Conservation (phyloP, 2,329 filamentous ascomycete species). For the Fusarium sp. region DNA sequence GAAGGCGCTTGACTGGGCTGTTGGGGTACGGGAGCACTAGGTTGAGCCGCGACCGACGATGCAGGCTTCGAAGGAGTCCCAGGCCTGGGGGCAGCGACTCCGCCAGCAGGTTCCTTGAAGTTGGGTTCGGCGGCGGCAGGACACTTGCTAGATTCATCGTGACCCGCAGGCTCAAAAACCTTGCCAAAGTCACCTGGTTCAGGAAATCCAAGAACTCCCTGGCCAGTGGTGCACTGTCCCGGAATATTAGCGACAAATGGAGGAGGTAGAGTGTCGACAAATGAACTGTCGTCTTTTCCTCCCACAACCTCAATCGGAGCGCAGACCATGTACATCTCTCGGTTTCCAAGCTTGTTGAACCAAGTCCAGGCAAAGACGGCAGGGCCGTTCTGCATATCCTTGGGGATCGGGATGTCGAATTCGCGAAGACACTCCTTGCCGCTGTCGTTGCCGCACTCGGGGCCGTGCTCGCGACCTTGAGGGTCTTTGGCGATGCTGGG, state of each 20-base stretch:
- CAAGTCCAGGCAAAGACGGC: slow-evolving; percentile 82
- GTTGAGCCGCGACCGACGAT: background rate
- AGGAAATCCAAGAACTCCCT: slow-evolving; percentile 40
- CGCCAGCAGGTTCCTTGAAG: slow-evolving; percentile 33
- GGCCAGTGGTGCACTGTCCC: slow-evolving; percentile 39
- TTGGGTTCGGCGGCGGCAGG: slow-evolving; percentile 29
- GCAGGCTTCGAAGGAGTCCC: slow-evolving; percentile 4
- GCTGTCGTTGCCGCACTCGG: slow-evolving; percentile 36
- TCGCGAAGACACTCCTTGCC: slow-evolving; percentile 42
- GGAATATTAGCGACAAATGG: slow-evolving; percentile 44
- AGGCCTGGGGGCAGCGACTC: slow-evolving; percentile 8
- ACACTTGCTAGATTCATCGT: slow-evolving; percentile 31
- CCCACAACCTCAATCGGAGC: slow-evolving; percentile 73
- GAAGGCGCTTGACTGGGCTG: background rate
- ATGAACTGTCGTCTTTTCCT: slow-evolving; percentile 45
- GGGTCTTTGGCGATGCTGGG: slow-evolving; percentile 16
- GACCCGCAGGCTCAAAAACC: slow-evolving; percentile 28
- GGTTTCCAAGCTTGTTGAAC: slow-evolving; percentile 82
- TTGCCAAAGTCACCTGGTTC: slow-evolving; percentile 41
- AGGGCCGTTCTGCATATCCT: slow-evolving; percentile 55
- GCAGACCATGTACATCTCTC: slow-evolving; percentile 91
- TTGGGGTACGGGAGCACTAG: background rate
- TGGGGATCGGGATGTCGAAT: slow-evolving; percentile 43
- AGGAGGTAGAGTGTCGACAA: slow-evolving; percentile 33
- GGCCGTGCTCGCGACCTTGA: slow-evolving; percentile 34